These are phyloP conservation scores for Flaveria brownii DNA, from an alignment of 129 eudicot genomes.

Conservation along the genomic window DNA sequence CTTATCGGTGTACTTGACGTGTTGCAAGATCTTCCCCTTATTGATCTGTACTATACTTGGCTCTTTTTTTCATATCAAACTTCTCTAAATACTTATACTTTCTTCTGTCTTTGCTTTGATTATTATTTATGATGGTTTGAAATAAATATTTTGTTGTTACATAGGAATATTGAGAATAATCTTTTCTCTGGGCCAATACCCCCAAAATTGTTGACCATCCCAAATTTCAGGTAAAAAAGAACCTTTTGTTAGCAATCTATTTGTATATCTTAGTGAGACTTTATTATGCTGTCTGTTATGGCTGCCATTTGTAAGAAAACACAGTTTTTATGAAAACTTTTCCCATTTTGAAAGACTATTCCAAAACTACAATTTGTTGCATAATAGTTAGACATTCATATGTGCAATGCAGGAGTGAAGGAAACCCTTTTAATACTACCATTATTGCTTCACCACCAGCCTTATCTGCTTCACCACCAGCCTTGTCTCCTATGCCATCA, in stretches of 20 bases:
- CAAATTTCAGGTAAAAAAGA: conserved; percentile 68
- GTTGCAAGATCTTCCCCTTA: conserved; percentile 76
- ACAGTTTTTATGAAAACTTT: too few relatives aligned
- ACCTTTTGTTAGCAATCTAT: not conserved
- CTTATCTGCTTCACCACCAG: conserved; percentile 60
- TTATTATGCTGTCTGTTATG: too few relatives aligned
- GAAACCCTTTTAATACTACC: conserved; percentile 88
- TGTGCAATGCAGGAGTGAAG: conserved; percentile 57
- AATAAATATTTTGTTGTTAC: conserved; percentile 23
- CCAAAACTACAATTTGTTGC: not conserved
- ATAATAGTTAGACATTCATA: conserved; percentile 3
- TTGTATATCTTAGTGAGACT: not conserved
- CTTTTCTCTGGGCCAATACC: conserved; percentile 96
- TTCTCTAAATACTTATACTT: not conserved
- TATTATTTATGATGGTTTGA: conserved; percentile 1
- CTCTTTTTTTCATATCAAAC: conserved; percentile 10
- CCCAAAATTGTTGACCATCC: conserved; percentile 55
- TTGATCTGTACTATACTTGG: conserved; percentile 54
- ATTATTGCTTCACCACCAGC: conserved; percentile 65
- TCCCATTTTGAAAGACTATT: not conserved
- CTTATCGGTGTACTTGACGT: conserved; percentile 70
- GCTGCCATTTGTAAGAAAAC: too few relatives aligned
- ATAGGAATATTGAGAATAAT: conserved; percentile 83
- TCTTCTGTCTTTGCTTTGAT: not conserved
- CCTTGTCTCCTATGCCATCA: conserved; percentile 47